Conservation (phyloP, 2,329 filamentous ascomycete species). For the Alternaria alternata region DNA sequence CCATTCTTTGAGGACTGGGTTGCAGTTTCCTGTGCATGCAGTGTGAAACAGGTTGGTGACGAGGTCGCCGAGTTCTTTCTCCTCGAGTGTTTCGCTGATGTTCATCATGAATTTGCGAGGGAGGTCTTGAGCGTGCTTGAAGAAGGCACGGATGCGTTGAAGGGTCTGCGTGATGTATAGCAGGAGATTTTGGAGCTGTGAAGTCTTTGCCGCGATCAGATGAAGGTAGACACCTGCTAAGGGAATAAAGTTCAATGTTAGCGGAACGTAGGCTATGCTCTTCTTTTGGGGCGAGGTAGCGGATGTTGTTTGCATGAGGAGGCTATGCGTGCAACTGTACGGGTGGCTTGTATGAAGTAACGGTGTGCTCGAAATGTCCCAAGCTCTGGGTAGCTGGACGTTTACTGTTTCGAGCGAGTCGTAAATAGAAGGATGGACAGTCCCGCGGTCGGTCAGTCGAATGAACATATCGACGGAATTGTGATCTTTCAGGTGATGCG, state of each 20-base stretch:
- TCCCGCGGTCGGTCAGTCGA: constrained; percentile 74
- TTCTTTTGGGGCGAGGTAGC: constrained; percentile 34
- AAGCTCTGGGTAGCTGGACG: constrained; percentile 61
- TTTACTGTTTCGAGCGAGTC: constrained; percentile 82
- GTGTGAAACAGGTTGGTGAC: constrained; percentile 83
- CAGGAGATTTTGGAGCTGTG: constrained; percentile 84
- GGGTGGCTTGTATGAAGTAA: constrained; percentile 75
- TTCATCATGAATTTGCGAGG: constrained; percentile 79
- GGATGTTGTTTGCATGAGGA: constrained; percentile 66
- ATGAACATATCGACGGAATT: constrained; percentile 83
- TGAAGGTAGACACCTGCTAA: constrained; percentile 82
- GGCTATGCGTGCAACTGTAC: constrained; percentile 75
- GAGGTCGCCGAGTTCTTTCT: constrained; percentile 70
- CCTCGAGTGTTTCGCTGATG: constrained; percentile 76
- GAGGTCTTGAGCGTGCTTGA: constrained; percentile 81
- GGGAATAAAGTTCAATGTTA: constrained; percentile 84
- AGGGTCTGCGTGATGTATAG: constrained; percentile 85
- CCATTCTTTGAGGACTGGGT: constrained; percentile 82
- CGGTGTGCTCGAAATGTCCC: constrained; percentile 57
- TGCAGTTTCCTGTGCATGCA: constrained; percentile 82
- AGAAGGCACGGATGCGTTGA: constrained; percentile 80
- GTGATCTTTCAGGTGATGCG: constrained; percentile 66
- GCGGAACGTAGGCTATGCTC: constrained; percentile 62
- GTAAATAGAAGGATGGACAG: constrained; percentile 80
- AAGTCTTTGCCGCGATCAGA: constrained; percentile 84